Base-by-base conservation (phyloP, 2,329 filamentous ascomycete genomes). In the Fusarium odoratissimum region DNA sequence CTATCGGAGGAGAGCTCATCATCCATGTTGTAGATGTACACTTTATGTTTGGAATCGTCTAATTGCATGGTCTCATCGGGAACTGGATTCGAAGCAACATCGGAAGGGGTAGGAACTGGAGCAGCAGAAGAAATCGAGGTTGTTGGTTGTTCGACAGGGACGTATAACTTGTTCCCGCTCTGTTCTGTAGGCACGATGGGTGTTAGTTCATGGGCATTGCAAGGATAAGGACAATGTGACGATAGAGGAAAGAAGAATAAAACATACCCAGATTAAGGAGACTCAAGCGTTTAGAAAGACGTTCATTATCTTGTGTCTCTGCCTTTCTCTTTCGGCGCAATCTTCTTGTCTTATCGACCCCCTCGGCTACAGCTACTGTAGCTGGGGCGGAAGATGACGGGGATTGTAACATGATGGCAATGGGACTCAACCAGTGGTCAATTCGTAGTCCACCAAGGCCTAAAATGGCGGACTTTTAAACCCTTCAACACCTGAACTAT, bases 1-100 rank as follows among this genome's bases (percentile, higher is more conserved):
- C 75, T 82, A 67, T 82, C 83, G 12, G 84, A 84, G 19, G 92
- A 91, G 37, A 98, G 88, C 83, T 98, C 95, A 76, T 92, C 92
- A 79, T 97, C 95, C 14, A 99, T 86, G 82, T 97, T 91, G 85
- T 95, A 92, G 76, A 99, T 95, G 86, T 96, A 98, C 67, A 98
- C 90, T 79, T 92, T 93, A 84, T 97, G 88, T 77, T 93, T 93
- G 37, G 93, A 92, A 82, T 97, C 92, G 83, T 98, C 95, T 68
- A 98, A 80, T 64, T 92, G 88, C 95, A 98, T 98, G 63, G 82
- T 79, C 75, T 94, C 92, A 71, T 89, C 84, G 25, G 56, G 38
- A 9, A 51, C 33, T 41, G 58, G 21, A 52, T 73, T 58, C 58
- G 69, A 54, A 45, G 71, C 55, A 56, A 70, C 45, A 48, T 65